These are phyloP conservation scores for Balamuthia mandrillaris DNA, from an alignment of 208 protist species.

Conservation along the genomic window DNA sequence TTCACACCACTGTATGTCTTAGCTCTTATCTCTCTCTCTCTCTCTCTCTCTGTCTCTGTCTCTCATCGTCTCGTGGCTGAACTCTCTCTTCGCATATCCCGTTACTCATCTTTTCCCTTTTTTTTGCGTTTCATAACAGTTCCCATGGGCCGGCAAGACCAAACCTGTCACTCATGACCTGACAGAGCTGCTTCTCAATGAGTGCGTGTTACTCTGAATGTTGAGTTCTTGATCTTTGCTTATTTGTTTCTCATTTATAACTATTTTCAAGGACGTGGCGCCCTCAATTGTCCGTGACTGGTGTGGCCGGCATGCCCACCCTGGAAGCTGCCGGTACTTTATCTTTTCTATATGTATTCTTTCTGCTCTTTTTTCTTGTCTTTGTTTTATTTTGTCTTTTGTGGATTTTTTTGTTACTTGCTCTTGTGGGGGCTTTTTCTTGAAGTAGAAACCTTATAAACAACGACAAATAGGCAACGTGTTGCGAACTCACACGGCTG, in stretches of 20 bases:
- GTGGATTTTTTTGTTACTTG: no score
- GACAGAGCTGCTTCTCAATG: conserved; percentile 75
- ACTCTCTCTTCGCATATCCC: neutral
- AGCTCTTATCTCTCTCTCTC: neutral
- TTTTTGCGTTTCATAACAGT: conserved; percentile 33
- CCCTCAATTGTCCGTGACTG: conserved; percentile 83
- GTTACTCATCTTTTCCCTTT: neutral
- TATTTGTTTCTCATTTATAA: neutral
- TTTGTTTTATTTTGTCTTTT: no score
- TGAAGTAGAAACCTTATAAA: neutral
- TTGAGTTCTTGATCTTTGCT: neutral
- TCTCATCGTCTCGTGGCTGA: neutral
- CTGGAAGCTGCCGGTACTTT: conserved; percentile 64
- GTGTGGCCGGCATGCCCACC: conserved; percentile 81
- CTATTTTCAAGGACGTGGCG: conserved; percentile 78
- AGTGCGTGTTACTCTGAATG: conserved; percentile 53
- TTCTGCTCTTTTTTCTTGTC: neutral
- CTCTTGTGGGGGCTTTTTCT: no score
- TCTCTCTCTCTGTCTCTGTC: neutral
- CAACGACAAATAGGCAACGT: conserved; percentile 79
- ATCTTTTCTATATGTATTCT: neutral
- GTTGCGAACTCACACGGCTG: conserved; percentile 76
- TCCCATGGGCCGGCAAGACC: conserved; percentile 46
- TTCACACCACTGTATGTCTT: conserved; percentile 1
- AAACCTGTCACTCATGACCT: conserved; percentile 69